These are phyloP conservation scores for Pythium insidiosum DNA, from an alignment of 352 stramenopile genomes.

Conservation along the genomic window DNA sequence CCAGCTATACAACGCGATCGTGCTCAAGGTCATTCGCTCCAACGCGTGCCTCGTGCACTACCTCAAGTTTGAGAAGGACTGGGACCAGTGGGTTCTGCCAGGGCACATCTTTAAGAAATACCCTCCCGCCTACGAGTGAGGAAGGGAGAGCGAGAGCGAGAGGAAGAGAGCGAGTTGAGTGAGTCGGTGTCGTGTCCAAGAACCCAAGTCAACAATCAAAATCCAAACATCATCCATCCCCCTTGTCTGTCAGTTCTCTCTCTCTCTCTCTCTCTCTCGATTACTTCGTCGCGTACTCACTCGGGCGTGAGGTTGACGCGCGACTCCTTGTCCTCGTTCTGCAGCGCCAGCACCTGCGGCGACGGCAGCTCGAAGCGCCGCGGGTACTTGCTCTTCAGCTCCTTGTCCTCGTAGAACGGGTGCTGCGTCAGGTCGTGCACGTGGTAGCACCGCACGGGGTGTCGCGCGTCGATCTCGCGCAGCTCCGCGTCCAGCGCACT, in stretches of 20 bases:
- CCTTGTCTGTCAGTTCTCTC: no score
- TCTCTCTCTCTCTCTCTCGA: no score
- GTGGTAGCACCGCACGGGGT: constrained; percentile 17
- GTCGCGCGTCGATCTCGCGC: constrained; percentile 16
- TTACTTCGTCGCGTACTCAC: constrained; percentile 1
- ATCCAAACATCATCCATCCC: no score
- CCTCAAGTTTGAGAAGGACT: constrained; percentile 80
- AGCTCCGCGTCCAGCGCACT: constrained; percentile 17
- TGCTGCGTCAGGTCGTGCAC: constrained; percentile 15
- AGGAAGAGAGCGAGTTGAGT: not conserved
- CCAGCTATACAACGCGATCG: constrained; percentile 68
- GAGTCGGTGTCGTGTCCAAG: no score
- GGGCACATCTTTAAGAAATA: constrained; percentile 81
- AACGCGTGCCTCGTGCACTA: constrained; percentile 78
- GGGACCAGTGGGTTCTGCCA: constrained; percentile 75
- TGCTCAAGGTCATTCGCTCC: constrained; percentile 71
- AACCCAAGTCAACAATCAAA: no score
- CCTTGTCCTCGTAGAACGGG: constrained; percentile 17
- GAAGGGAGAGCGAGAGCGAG: constrained; percentile 1
- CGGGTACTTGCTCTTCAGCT: constrained; percentile 12
- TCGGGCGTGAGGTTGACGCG: constrained; percentile 13
- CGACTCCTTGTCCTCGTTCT: constrained; percentile 15
- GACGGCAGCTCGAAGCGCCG: constrained; percentile 10
- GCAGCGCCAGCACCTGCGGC: constrained; percentile 4
- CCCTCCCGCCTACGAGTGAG: not conserved